Evolutionary conservation across 1,139 yeast genomes (phyloP).

Genomic region (Candida dubliniensis): DNA sequence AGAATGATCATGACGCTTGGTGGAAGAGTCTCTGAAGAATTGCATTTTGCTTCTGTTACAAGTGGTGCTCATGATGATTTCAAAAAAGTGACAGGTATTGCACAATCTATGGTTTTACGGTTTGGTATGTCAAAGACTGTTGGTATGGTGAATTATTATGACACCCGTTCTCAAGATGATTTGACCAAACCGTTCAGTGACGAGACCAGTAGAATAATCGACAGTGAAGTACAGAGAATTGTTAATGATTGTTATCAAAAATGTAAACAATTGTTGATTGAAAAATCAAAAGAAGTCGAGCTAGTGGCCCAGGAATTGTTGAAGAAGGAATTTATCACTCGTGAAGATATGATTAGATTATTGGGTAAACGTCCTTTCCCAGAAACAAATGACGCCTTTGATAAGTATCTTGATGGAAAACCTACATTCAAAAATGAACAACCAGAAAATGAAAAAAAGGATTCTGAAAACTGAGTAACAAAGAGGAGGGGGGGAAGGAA

Average conservation of each 20-base stretch:
- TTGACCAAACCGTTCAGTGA: slow-evolving; percentile 91
- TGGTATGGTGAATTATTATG: slow-evolving; percentile 75
- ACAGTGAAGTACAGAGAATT: slow-evolving; percentile 78
- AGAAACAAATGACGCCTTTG: slow-evolving; percentile 90
- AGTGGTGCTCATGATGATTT: slow-evolving; percentile 97
- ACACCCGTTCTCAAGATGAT: slow-evolving; percentile 55
- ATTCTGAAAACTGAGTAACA: slow-evolving; percentile 17
- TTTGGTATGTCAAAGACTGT: slow-evolving; percentile 88
- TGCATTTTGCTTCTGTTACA: slow-evolving; percentile 85
- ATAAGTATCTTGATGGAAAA: slow-evolving; percentile 63
- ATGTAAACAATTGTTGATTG: slow-evolving; percentile 68
- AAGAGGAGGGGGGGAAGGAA: too few relatives aligned
- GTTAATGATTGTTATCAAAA: slow-evolving; percentile 74
- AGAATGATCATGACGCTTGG: slow-evolving; percentile 97
- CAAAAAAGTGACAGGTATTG: slow-evolving; percentile 93
- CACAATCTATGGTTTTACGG: slow-evolving; percentile 87
- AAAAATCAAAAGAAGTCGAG: slow-evolving; percentile 72
- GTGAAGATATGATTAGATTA: slow-evolving; percentile 86
- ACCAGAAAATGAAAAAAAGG: slow-evolving; percentile 26
- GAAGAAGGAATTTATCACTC: slow-evolving; percentile 79
- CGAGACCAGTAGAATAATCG: slow-evolving; percentile 76
- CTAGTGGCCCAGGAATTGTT: slow-evolving; percentile 84
- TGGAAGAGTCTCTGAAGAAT: slow-evolving; percentile 93
- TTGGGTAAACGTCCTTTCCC: slow-evolving; percentile 90
- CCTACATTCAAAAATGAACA: slow-evolving; percentile 36